Base-by-base conservation (phyloP, 1,284 basidiomycete genomes). In the Afroboletus lepidellus region DNA sequence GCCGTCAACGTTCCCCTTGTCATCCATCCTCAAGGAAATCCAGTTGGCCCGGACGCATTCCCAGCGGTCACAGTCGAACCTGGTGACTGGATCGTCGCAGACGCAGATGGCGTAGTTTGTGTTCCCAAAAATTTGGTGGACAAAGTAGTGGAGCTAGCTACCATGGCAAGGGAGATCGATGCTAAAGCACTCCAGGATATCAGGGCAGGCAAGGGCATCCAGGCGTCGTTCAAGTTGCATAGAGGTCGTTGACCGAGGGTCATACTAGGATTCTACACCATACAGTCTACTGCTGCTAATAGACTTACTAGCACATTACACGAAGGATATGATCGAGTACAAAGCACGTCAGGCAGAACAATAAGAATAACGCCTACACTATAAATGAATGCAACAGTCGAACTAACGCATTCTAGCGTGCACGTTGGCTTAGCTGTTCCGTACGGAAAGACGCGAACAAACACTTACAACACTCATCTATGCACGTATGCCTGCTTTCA, bases 91-190 rank as follows among this genome's bases (percentile, higher is more conserved):
- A 80, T 98, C 33, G 70, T 96, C 16, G 94, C 85, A 15, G 95
- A 98, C 66, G 78, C 86, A 51, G 92, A 98, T 65, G 95, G 95
- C 0, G 92, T 96, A 0, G 91, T 98, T 2, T 90, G 87, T 60
- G 81, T 97, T 16, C 87, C 92, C 1, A 72, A 69, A 23, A 74
- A 71, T 3, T 60, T 86, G 50, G 76, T 83, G 12, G 73, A 74
- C 16, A 69, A 83, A 56, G 91, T 92, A 3, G 61, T 85, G 8
- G 77, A 81, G 44, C 57, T 84, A 25, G 90, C 89, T 16, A 60
- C 64, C 18, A 79, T 80, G 60, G 87, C 83, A 9, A 76, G 79
- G 55, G 78, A 80, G 47, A 75, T 90, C 8, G 94, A 98, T 69
- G 84, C 75, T 21, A 77, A 73, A 57, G 93, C 92, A 56, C 79